Base-by-base conservation (phyloP, 164 flowering plant genomes). In the Annona cherimola region DNA sequence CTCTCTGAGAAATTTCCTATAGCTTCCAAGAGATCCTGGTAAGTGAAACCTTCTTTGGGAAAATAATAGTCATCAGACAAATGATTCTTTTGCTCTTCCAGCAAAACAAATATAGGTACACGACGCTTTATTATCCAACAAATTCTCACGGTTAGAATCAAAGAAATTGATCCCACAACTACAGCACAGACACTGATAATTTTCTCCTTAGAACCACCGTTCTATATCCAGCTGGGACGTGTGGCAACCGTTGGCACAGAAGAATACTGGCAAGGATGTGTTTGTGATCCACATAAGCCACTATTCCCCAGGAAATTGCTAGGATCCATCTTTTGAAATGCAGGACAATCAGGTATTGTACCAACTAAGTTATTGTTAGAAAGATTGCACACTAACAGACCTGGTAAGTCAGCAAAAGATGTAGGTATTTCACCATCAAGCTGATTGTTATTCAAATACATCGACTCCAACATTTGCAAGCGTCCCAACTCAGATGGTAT, bases 21-120 rank as follows among this genome's bases (percentile, higher is more conserved):
- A 26, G 88, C 86, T 67, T 87, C 91, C 42, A 87, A 67, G 26
- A 87, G 83, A 69, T 80, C 88, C 62, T 83, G 86, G 75, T 81
- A 87, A 2, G 78, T 78, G 74, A 86, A 84, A 3, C 88, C 89
- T 60, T 84, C 85, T 72, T 80, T 86, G 12, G 89, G 88, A 64
- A 73, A 82, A 76, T 83, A 87, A 65, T 86, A 84, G 57, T 67
- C 69, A 45, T 83, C 83, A 6, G 81, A 61, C 39, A 71, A 78
- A 60, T 82, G 78, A 12, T 70, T 69, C 67, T 78, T 78, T 39
- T 68, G 64, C 64, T 83, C 82, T 42, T 82, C 85, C 20, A 79
- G 75, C 4, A 84, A 73, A 71, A 78, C 83, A 71, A 81, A 82
- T 50, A 71, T 45, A 26, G 82, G 79, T 39, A 39, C 60, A 18